These are phyloP conservation scores for Ceratocystis colombiana DNA, from an alignment of 2,329 filamentous ascomycete species.

Conservation along the genomic window DNA sequence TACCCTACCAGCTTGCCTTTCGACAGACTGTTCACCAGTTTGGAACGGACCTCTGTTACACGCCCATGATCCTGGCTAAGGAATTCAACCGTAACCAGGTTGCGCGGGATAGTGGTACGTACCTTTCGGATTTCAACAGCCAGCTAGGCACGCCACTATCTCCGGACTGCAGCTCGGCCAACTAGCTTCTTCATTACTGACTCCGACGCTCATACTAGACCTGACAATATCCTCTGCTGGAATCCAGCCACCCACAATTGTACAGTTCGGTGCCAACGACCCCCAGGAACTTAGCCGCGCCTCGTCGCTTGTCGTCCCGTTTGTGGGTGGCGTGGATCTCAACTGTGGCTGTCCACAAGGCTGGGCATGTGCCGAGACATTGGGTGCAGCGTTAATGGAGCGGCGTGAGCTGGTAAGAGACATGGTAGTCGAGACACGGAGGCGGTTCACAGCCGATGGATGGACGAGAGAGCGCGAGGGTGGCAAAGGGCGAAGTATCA, in stretches of 20 bases:
- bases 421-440: constrained; percentile 51
- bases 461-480: constrained; percentile 41
- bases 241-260: constrained; percentile 49
- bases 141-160: neutral
- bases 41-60: constrained; percentile 57
- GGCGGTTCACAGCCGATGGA: constrained; percentile 42
- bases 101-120: constrained; percentile 50
- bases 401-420: constrained; percentile 53
- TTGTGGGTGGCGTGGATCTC: constrained; percentile 54
- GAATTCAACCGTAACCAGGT: constrained; percentile 54
- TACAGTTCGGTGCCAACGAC: constrained; percentile 56
- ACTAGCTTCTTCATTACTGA: neutral
- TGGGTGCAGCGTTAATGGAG: constrained; percentile 61
- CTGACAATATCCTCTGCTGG: constrained; percentile 49
- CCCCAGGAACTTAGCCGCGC: constrained; percentile 53
- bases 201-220: constrained; percentile 34
- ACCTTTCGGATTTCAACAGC: neutral
- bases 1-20: constrained; percentile 50
- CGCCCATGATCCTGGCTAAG: constrained; percentile 61
- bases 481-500: constrained; percentile 47
- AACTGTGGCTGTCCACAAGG: constrained; percentile 66
- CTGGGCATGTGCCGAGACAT: constrained; percentile 58
- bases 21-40: constrained; percentile 56
- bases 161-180: neutral
- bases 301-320: constrained; percentile 51